Evolutionary conservation across 1,284 basidiomycete genomes (phyloP).

Genomic region (Cryptococcus depauperatus): DNA sequence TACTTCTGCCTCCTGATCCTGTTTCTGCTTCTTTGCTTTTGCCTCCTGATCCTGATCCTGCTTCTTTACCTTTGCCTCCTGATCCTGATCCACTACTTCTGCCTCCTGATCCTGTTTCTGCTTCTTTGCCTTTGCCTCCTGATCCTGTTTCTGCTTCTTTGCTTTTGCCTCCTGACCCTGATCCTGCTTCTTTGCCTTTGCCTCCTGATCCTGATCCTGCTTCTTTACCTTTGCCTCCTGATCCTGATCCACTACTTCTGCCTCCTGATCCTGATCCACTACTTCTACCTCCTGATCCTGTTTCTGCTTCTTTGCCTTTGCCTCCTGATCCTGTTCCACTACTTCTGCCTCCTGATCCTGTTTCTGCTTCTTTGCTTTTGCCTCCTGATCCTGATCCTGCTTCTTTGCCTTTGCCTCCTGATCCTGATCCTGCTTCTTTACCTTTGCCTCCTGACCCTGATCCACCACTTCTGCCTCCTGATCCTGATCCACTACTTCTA

Average conservation of each 20-base stretch:
- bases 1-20: not conserved
- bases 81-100: not conserved
- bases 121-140: not conserved
- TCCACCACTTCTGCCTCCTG: not conserved
- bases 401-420: slow-evolving; percentile 1
- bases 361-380: not conserved
- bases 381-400: not conserved
- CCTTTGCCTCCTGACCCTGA: not conserved
- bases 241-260: not conserved
- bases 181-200: not conserved
- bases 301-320: slow-evolving; percentile 1
- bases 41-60: not conserved
- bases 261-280: not conserved
- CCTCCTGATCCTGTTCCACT: not conserved
- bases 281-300: not conserved
- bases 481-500: not conserved
- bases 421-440: not conserved
- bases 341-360: not conserved
- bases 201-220: slow-evolving; percentile 1
- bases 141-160: not conserved
- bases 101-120: not conserved
- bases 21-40: not conserved
- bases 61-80: not conserved
- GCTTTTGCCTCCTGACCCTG: not conserved
- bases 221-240: slow-evolving; percentile 1